phyloP scores from a whole-genome alignment of 1,284 basidiomycete genomes.

The Marasmius sp. region DNA sequence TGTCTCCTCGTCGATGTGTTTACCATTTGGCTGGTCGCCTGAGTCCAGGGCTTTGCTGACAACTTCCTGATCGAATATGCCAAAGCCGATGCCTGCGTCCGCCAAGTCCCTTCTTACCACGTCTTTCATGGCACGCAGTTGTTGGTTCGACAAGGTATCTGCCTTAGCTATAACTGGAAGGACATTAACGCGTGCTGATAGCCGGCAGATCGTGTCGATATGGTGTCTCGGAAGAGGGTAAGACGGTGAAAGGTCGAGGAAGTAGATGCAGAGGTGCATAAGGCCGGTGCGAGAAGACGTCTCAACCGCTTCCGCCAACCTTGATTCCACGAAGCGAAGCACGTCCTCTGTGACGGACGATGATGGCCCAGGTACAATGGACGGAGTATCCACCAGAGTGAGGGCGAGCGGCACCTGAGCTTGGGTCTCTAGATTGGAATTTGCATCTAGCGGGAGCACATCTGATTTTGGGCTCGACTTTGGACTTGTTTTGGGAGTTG shows the following conservation, averaged over 20 bases:
- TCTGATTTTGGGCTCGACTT: not conserved
- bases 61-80: slow-evolving; percentile 72
- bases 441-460: slow-evolving; percentile 18
- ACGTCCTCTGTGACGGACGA: not conserved
- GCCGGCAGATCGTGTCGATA: slow-evolving; percentile 85
- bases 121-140: slow-evolving; percentile 71
- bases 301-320: slow-evolving; percentile 36
- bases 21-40: not conserved
- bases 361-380: slow-evolving; percentile 44
- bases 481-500: not conserved
- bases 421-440: slow-evolving; percentile 47
- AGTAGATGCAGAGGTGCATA: slow-evolving; percentile 81
- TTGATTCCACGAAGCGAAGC: slow-evolving; percentile 47
- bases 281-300: slow-evolving; percentile 53
- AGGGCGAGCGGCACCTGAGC: slow-evolving; percentile 49
- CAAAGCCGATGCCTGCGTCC: slow-evolving; percentile 79
- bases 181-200: slow-evolving; percentile 92
- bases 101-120: slow-evolving; percentile 77
- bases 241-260: slow-evolving; percentile 75
- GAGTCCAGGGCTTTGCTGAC: slow-evolving; percentile 32
- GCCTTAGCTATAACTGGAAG: slow-evolving; percentile 93
- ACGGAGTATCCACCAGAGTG: slow-evolving; percentile 77
- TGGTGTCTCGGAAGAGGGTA: slow-evolving; percentile 73
- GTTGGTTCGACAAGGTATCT: slow-evolving; percentile 90
- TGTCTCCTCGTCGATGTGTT: not conserved